Conservation (phyloP, 2,329 filamentous ascomycete genomes). For the Epichloe scottii region DNA sequence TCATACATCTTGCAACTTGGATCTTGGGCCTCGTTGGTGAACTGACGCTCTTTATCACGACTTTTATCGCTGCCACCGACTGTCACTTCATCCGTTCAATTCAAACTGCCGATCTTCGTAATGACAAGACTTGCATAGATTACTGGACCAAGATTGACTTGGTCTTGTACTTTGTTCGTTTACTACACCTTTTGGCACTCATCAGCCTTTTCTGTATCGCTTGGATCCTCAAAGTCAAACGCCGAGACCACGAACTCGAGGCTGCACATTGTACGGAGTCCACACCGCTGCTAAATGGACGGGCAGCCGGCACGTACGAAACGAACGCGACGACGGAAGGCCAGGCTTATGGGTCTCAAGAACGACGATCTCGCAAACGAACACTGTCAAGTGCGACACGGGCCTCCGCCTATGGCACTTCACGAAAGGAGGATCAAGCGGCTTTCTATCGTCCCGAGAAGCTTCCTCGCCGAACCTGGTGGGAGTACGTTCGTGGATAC, state of each 20-base stretch:
- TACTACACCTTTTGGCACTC: slow-evolving; percentile 52
- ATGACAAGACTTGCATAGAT: slow-evolving; percentile 20
- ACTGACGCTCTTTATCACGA: slow-evolving; percentile 54
- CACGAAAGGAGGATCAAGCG: slow-evolving; percentile 47
- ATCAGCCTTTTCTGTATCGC: slow-evolving; percentile 34
- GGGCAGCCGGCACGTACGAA: slow-evolving; percentile 23
- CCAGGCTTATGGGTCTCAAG: slow-evolving; percentile 6
- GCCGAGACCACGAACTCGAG: slow-evolving; percentile 25
- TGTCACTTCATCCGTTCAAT: slow-evolving; percentile 45
- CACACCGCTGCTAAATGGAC: slow-evolving; percentile 46
- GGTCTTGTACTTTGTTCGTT: slow-evolving; percentile 52
- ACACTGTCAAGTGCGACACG: slow-evolving; percentile 28
- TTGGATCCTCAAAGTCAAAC: slow-evolving; percentile 27
- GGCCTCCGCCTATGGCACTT: slow-evolving; percentile 14
- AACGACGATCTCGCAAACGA: slow-evolving; percentile 21
- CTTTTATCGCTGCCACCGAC: slow-evolving; percentile 54
- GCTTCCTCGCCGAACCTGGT: slow-evolving; percentile 81
- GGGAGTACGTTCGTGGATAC: slow-evolving; percentile 88
- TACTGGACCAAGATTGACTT: slow-evolving; percentile 44
- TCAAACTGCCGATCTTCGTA: slow-evolving; percentile 13
- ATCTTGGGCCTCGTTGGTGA: slow-evolving; percentile 60
- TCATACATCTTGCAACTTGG: slow-evolving; percentile 75
- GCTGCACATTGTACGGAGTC: slow-evolving; percentile 39
- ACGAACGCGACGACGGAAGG: slow-evolving; percentile 22
- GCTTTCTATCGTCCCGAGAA: slow-evolving; percentile 86